Conservation (phyloP, 768 basidiomycete species). For the Imleria badia region DNA sequence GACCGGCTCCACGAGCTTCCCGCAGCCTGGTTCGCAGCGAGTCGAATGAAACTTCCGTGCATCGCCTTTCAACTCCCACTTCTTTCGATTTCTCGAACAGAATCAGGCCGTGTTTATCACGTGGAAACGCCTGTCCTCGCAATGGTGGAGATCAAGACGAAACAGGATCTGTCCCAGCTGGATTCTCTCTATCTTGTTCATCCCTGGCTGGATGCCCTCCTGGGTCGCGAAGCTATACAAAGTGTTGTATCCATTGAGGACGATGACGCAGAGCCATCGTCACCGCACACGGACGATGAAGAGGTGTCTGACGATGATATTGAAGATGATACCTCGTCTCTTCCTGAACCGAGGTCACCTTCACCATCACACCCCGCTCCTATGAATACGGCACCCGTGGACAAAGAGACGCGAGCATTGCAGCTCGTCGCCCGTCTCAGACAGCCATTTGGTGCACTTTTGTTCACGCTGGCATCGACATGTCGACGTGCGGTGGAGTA, state of each 20-base stretch:
- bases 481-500: neutral
- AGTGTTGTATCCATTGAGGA: neutral
- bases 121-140: neutral
- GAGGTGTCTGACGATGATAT: neutral
- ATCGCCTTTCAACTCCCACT: neutral
- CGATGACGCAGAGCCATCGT: neutral
- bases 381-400: neutral
- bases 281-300: neutral
- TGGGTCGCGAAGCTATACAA: neutral
- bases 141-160: neutral
- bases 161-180: neutral
- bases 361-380: rapidly evolving
- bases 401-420: neutral
- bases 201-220: neutral
- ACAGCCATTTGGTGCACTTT: neutral
- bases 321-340: neutral
- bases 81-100: neutral
- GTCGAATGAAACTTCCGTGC: neutral
- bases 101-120: neutral
- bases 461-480: neutral
- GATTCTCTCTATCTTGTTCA: neutral
- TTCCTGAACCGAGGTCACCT: neutral
- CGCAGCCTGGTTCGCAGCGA: neutral
- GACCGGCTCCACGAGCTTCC: neutral
- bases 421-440: neutral